Conservation (phyloP, 1,284 basidiomycete species). For the Pseudomicrostroma phylloplanum region DNA sequence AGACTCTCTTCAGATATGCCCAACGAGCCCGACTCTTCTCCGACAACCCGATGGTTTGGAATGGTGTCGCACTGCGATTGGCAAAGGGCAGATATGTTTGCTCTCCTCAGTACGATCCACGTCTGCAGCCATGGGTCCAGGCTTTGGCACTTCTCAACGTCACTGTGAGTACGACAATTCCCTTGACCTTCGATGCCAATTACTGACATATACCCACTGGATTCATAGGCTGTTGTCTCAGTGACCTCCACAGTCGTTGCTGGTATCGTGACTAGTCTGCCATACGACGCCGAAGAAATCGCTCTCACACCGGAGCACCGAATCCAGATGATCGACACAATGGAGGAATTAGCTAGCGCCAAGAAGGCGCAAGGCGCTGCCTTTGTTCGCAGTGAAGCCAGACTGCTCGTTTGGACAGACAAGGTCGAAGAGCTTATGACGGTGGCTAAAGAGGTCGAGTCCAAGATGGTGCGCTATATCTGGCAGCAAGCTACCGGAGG, state of each 20-base stretch:
- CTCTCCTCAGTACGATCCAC: slow-evolving; percentile 17
- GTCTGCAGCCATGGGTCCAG: slow-evolving; percentile 37
- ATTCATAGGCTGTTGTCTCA: slow-evolving; percentile 60
- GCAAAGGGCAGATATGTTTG: slow-evolving; percentile 28
- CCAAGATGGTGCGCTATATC: slow-evolving; percentile 70
- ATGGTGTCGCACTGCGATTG: slow-evolving; percentile 28
- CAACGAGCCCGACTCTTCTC: slow-evolving; percentile 18
- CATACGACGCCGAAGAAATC: slow-evolving; percentile 46
- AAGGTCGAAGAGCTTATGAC: slow-evolving; percentile 54
- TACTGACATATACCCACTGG: too few relatives aligned
- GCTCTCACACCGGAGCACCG: slow-evolving; percentile 27
- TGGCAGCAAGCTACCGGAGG: slow-evolving; percentile 54
- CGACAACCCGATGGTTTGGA: slow-evolving; percentile 17
- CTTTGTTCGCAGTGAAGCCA: slow-evolving; percentile 69
- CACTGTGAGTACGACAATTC: slow-evolving; percentile 54
- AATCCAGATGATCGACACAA: slow-evolving; percentile 53
- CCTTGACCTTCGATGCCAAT: not conserved
- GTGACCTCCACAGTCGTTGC: slow-evolving; percentile 74
- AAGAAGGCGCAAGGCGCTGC: slow-evolving; percentile 78
- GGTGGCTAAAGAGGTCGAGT: slow-evolving; percentile 60
- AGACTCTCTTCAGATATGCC: slow-evolving; percentile 20
- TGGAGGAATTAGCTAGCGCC: slow-evolving; percentile 62
- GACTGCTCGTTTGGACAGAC: slow-evolving; percentile 71
- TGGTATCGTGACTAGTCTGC: slow-evolving; percentile 56
- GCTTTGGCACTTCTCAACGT: slow-evolving; percentile 66